Evolutionary conservation across 805 yeast genomes (phyloP).

Genomic region (Yamadazyma nakazawae): DNA sequence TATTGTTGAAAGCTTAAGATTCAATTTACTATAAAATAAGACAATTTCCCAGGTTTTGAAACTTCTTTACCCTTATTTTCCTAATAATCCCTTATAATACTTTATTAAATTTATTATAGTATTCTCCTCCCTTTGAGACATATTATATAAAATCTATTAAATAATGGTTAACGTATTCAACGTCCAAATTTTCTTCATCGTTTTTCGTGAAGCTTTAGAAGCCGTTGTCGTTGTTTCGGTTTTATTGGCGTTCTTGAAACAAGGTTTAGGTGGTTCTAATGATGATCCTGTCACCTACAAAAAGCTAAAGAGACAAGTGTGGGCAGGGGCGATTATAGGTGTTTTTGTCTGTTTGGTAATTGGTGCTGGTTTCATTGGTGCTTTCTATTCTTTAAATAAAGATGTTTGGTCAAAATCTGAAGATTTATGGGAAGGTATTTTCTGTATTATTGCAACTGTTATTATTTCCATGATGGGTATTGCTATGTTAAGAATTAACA

Average conservation of each 20-base stretch:
- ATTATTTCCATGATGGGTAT: conserved; percentile 93
- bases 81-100: conserved; percentile 6
- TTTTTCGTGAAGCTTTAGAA: conserved; percentile 90
- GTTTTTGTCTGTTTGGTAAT: conserved; percentile 72
- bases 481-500: conserved; percentile 92
- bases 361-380: conserved; percentile 94
- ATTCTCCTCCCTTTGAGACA: not conserved
- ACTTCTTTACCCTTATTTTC: conserved; percentile 8
- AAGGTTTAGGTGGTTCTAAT: conserved; percentile 63
- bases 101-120: not conserved
- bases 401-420: conserved; percentile 87
- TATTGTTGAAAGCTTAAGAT: not conserved
- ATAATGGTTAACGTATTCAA: conserved; percentile 50
- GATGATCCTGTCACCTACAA: conserved; percentile 55
- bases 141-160: not conserved
- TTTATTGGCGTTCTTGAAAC: conserved; percentile 84
- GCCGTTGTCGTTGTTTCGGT: conserved; percentile 92
- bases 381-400: conserved; percentile 73
- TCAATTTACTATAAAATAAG: not conserved
- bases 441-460: conserved; percentile 84
- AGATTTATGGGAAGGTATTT: conserved; percentile 96
- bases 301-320: conserved; percentile 71
- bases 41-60: not conserved
- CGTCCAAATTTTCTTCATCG: conserved; percentile 79
- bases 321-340: conserved; percentile 79